These are phyloP conservation scores for Avena insularis DNA, from an alignment of 176 grass and related monocot species.

Conservation along the genomic window DNA sequence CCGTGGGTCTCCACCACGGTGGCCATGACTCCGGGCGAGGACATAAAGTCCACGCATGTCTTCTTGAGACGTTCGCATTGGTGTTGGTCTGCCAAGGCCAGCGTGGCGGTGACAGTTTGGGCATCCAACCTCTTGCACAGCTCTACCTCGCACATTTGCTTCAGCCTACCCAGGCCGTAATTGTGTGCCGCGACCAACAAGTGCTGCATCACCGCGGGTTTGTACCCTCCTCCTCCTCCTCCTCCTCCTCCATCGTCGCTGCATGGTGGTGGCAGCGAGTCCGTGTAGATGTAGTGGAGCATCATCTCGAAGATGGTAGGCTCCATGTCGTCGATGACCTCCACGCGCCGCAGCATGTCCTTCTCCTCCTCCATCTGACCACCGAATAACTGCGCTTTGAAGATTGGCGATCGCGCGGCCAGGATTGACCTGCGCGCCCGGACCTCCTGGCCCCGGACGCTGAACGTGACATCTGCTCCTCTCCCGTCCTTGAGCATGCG, in stretches of 20 bases:
- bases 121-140: background rate
- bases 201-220: background rate
- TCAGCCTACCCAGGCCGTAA: background rate
- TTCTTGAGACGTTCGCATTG: background rate
- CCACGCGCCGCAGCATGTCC: background rate
- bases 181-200: background rate
- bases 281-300: conserved; percentile 44
- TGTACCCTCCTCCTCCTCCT: background rate
- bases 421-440: background rate
- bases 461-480: conserved; percentile 12
- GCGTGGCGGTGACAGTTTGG: background rate
- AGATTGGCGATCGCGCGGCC: background rate
- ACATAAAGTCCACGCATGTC: background rate
- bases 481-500: background rate
- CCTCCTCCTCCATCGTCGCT: background rate
- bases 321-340: conserved; percentile 9
- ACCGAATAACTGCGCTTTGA: background rate
- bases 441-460: background rate
- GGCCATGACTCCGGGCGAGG: background rate
- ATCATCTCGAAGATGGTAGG: conserved; percentile 30
- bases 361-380: background rate
- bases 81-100: background rate
- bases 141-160: background rate
- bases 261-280: background rate
- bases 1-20: background rate